These are phyloP conservation scores for Astrothelium subdiscretum DNA, from an alignment of 495 filamentous ascomycete genomes.

Conservation along the genomic window DNA sequence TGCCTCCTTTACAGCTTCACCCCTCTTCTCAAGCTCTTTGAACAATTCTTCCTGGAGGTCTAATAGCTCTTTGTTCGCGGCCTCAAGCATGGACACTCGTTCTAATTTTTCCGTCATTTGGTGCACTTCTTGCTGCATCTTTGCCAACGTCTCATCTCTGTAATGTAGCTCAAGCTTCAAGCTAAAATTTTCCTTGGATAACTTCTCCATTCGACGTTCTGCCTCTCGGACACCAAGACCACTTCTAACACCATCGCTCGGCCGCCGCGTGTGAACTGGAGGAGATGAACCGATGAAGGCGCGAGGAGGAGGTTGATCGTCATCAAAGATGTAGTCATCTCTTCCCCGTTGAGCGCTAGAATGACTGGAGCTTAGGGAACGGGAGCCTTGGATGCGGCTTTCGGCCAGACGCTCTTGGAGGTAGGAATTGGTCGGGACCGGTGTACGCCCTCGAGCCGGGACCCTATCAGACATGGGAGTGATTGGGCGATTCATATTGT, in stretches of 20 bases:
- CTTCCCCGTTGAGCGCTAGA: not conserved
- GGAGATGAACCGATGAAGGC: not conserved
- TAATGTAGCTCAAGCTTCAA: conserved; percentile 78
- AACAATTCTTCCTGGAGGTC: conserved; percentile 57
- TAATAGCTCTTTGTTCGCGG: conserved; percentile 22
- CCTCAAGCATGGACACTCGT: conserved; percentile 19
- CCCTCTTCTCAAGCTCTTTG: conserved; percentile 58
- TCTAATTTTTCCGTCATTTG: conserved; percentile 40
- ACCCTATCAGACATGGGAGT: not conserved
- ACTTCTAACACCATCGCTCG: not conserved
- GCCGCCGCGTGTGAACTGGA: not conserved
- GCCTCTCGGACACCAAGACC: conserved; percentile 17
- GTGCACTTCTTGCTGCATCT: conserved; percentile 51
- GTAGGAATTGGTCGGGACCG: not conserved
- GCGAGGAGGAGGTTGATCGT: not conserved
- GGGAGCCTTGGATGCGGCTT: not conserved
- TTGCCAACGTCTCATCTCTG: conserved; percentile 42
- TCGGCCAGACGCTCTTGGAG: not conserved
- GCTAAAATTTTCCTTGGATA: conserved; percentile 84
- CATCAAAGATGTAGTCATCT: not conserved
- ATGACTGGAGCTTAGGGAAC: not conserved
- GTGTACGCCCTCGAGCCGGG: not conserved
- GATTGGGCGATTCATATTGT: not conserved
- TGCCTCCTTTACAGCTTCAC: conserved; percentile 71
- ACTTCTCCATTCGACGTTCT: conserved; percentile 32